A percentile compares a stretch with the other conserved stretches of the same genome.
Evolutionary conservation across 192 early-diverging fungal genomes (phyloP).

Genomic region (Coemansia nantahalensis): DNA sequence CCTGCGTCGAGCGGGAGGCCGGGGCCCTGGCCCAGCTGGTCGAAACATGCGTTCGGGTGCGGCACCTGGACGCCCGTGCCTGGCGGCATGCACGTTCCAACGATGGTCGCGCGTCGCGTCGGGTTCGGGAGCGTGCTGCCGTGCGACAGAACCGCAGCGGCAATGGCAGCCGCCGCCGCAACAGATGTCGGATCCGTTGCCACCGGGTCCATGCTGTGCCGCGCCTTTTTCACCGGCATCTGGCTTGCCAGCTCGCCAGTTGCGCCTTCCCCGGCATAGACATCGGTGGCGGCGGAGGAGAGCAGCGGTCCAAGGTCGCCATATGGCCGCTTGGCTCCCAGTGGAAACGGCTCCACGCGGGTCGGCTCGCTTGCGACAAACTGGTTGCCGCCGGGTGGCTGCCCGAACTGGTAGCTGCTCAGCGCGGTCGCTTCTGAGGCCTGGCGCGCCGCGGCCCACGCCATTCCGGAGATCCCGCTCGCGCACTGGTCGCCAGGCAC

Average conservation of each 20-base stretch:
- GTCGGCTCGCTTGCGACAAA: background rate
- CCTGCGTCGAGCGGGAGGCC: conserved; percentile 15
- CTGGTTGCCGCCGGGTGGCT: conserved; percentile 1
- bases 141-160: conserved; percentile 29
- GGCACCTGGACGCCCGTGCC: conserved; percentile 4
- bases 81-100: background rate
- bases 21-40: conserved; percentile 16
- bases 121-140: conserved; percentile 13
- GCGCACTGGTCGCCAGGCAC: background rate
- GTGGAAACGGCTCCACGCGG: conserved; percentile 24
- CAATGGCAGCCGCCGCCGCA: conserved; percentile 28
- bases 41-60: conserved; percentile 23
- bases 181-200: too few relatives aligned
- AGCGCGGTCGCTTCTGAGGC: conserved; percentile 21
- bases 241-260: conserved; percentile 1
- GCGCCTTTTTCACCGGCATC: background rate
- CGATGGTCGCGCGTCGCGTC: conserved; percentile 9
- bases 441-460: conserved; percentile 6
- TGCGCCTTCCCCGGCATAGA: conserved; percentile 14
- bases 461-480: background rate
- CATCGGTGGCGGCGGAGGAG: conserved; percentile 37
- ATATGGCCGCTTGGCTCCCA: conserved; percentile 37
- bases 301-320: conserved; percentile 45
- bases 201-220: too few relatives aligned
- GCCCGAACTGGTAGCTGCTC: conserved; percentile 28